Base-by-base conservation (phyloP, 2,329 filamentous ascomycete genomes). In the Aquanectria penicillioides region DNA sequence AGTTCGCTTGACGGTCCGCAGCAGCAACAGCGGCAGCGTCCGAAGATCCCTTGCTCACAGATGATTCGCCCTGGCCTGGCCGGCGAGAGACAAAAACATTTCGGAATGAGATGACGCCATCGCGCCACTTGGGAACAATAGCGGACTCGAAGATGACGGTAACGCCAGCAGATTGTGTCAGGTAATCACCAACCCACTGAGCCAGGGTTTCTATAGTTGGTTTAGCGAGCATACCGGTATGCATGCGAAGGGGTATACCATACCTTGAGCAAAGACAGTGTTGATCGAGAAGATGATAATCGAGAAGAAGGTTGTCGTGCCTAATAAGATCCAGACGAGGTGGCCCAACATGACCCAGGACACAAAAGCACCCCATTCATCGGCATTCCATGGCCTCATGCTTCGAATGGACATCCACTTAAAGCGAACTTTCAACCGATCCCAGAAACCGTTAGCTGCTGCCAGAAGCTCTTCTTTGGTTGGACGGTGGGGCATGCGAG, bases 371-470 rank as follows among this genome's bases (percentile, higher is more conserved):
- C 93, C 92, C 82, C 97, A 97, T 78, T 99, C 95, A 74, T 99
- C 95, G 18, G 90, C 86, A 75, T 97, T 99, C 86, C 95, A 99
- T 1, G 95, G 95, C 31, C 95, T 86, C 74, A 91, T 92, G 73
- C 94, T 97, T 72, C 94, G 85, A 69, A 99, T 99, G 3, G 95
- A 96, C 69, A 95, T 89, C 95, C 95, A 99, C 77, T 99, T 99
- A 80, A 98, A 96, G 34, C 93, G 90, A 20, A 98, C 91, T 71
- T 90, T 93, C 38, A 97, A 77, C 44, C 95, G 87, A 62, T 96
- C 90, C 89, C 93, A 95, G 74, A 98, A 97, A 1, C 94, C 94
- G 18, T 89, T 97, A 29, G 95, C 93, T 5, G 95, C 94, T 17
- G 92, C 90, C 29, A 99, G 82, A 23, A 99, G 83, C 75, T 99